Evolutionary conservation across 345 rosid genomes (phyloP).

Genomic region (Melaleuca quinquenervia): DNA sequence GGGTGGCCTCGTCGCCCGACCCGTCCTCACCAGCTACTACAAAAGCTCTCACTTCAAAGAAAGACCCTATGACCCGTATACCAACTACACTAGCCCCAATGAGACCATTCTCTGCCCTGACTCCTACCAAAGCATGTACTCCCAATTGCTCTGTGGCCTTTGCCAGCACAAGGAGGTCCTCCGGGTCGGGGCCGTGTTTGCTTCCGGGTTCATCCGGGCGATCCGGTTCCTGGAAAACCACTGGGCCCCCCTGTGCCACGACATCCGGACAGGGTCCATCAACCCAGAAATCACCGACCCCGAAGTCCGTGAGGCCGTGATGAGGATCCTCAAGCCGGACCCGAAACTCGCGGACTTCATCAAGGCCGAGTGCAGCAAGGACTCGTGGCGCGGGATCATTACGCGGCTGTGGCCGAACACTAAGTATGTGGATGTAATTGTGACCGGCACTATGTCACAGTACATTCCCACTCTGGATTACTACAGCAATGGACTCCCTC

Average conservation of each 20-base stretch:
- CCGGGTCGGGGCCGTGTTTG: slow-evolving; percentile 74
- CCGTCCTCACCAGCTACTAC: slow-evolving; percentile 68
- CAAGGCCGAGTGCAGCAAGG: slow-evolving; percentile 35
- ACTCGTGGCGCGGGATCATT: slow-evolving; percentile 66
- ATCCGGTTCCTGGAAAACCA: slow-evolving; percentile 66
- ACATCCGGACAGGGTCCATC: slow-evolving; percentile 42
- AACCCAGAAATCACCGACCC: slow-evolving; percentile 42
- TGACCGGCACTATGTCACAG: slow-evolving; percentile 98
- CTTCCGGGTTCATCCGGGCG: slow-evolving; percentile 77
- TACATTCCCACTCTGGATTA: slow-evolving; percentile 90
- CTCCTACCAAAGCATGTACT: slow-evolving; percentile 75
- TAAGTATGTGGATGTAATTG: slow-evolving; percentile 88
- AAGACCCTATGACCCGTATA: slow-evolving; percentile 59
- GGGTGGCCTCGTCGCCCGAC: slow-evolving; percentile 61
- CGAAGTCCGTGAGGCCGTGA: slow-evolving; percentile 45
- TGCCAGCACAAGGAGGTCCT: slow-evolving; percentile 54
- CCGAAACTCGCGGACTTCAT: slow-evolving; percentile 52
- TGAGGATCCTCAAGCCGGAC: slow-evolving; percentile 52
- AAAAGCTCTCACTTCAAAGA: slow-evolving; percentile 58
- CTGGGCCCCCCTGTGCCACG: slow-evolving; percentile 37
- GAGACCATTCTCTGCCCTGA: slow-evolving; percentile 68
- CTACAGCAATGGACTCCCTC: slow-evolving; percentile 76
- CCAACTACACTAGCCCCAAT: slow-evolving; percentile 79
- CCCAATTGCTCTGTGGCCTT: slow-evolving; percentile 72
- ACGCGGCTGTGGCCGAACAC: slow-evolving; percentile 76